Evolutionary conservation across 352 stramenopile species (phyloP).

Genomic region (Phytophthora hybrid): DNA sequence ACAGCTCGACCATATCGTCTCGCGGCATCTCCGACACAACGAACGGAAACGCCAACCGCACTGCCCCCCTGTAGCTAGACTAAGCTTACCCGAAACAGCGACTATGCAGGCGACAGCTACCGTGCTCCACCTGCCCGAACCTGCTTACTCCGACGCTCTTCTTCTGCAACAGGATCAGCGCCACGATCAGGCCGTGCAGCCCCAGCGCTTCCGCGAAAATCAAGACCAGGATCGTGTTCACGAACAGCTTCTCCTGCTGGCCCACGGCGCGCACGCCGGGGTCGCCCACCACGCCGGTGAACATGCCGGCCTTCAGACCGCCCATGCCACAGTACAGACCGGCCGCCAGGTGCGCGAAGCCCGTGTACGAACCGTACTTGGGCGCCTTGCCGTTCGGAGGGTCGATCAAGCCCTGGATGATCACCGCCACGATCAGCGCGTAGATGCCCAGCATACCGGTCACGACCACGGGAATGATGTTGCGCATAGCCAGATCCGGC

Average conservation of each 20-base stretch:
- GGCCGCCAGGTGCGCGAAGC: slow-evolving; percentile 94
- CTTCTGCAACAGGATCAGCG: slow-evolving; percentile 92
- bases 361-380: slow-evolving; percentile 95
- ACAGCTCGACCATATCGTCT: too few species aligned
- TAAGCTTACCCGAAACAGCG: too few species aligned
- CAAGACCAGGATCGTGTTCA: slow-evolving; percentile 99
- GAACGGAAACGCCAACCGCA: too few species aligned
- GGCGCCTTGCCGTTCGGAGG: slow-evolving; percentile 66
- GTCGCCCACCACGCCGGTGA: slow-evolving; percentile 96
- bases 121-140: too few species aligned
- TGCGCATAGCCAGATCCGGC: slow-evolving; percentile 97
- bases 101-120: too few species aligned
- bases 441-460: slow-evolving; percentile 98
- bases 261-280: slow-evolving; percentile 96
- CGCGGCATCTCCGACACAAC: too few species aligned
- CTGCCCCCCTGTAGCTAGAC: too few species aligned
- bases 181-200: slow-evolving; percentile 97
- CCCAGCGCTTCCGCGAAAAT: slow-evolving; percentile 99
- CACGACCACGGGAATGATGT: slow-evolving; percentile 99
- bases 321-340: slow-evolving; percentile 95
- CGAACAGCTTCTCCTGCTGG: slow-evolving; percentile 98
- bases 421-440: slow-evolving; percentile 95
- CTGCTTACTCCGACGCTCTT: slow-evolving; percentile 53
- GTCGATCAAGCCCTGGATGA: slow-evolving; percentile 94
- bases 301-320: slow-evolving; percentile 93